phyloP scores from a whole-genome alignment of 371 early-diverging fungal species.

The Mortierella sp. region DNA sequence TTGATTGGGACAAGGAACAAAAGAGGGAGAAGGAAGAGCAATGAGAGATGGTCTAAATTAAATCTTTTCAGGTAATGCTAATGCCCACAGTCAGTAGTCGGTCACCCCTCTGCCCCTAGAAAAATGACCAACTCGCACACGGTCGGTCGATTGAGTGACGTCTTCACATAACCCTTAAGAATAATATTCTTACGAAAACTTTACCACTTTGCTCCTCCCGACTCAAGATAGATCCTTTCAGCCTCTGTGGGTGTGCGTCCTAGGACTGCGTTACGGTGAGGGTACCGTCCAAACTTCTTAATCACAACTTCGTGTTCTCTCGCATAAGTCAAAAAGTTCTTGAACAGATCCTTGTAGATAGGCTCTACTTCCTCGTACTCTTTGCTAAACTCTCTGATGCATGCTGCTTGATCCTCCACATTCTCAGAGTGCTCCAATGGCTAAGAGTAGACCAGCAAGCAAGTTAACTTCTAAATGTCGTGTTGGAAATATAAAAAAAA shows the following conservation, averaged over 20 bases:
- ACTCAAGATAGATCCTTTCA: constrained; percentile 59
- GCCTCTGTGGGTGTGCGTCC: constrained; percentile 63
- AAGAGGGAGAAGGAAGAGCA: not conserved
- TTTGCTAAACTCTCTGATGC: constrained; percentile 59
- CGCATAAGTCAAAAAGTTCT: constrained; percentile 56
- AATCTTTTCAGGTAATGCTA: too few relatives aligned
- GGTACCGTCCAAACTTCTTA: constrained; percentile 71
- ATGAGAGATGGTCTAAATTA: not conserved
- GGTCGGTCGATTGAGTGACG: not conserved
- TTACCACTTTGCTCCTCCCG: constrained; percentile 35
- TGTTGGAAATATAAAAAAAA: not conserved
- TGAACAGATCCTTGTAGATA: constrained; percentile 55
- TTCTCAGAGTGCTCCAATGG: constrained; percentile 73
- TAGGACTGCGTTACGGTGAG: constrained; percentile 66
- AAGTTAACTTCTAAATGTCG: not conserved
- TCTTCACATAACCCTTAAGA: not conserved
- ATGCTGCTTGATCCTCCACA: constrained; percentile 62
- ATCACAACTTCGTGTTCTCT: constrained; percentile 62
- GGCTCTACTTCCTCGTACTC: constrained; percentile 51
- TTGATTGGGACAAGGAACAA: not conserved
- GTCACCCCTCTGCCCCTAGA: not conserved
- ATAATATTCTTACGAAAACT: not conserved
- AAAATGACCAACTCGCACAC: too few relatives aligned
- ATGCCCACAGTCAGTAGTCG: too few relatives aligned
- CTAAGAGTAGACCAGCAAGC: constrained; percentile 12